phyloP scores from a whole-genome alignment of 2,329 filamentous ascomycete genomes.

The Grosmannia serpens region DNA sequence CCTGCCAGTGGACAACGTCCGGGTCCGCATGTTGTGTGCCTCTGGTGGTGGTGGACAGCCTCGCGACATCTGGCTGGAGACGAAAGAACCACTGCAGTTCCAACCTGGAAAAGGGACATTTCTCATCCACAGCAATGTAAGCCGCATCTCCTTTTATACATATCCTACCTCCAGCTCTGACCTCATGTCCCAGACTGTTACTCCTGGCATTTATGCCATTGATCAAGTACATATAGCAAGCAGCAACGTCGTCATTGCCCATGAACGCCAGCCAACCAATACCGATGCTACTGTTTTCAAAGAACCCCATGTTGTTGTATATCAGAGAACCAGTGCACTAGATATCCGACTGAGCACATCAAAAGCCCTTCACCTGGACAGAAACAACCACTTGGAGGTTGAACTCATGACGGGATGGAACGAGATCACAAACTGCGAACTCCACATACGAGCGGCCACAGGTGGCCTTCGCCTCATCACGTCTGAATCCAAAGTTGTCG shows the following conservation, averaged over 20 bases:
- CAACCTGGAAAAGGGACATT: constrained; percentile 41
- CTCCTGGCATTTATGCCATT: constrained; percentile 64
- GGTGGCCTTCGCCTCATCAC: constrained; percentile 54
- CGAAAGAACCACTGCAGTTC: constrained; percentile 28
- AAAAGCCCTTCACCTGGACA: constrained; percentile 66
- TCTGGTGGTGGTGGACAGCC: constrained; percentile 33
- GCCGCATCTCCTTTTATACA: constrained; percentile 16
- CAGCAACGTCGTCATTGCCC: constrained; percentile 52
- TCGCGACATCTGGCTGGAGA: constrained; percentile 41
- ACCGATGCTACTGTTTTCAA: constrained; percentile 37
- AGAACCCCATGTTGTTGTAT: constrained; percentile 56
- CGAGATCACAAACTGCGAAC: constrained; percentile 43
- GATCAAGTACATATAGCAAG: constrained; percentile 57
- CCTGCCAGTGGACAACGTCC: constrained; percentile 53
- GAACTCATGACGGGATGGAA: constrained; percentile 67
- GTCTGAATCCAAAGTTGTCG: constrained; percentile 42
- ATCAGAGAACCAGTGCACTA: constrained; percentile 57
- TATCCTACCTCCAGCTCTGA: background rate
- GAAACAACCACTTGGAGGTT: constrained; percentile 66
- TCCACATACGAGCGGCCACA: constrained; percentile 52
- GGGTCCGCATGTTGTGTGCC: constrained; percentile 49
- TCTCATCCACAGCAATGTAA: constrained; percentile 32
- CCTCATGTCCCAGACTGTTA: constrained; percentile 35
- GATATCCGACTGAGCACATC: constrained; percentile 56
- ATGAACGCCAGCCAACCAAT: constrained; percentile 33